Conservation (phyloP, 352 stramenopile species). For the Ophiocytium majus region DNA sequence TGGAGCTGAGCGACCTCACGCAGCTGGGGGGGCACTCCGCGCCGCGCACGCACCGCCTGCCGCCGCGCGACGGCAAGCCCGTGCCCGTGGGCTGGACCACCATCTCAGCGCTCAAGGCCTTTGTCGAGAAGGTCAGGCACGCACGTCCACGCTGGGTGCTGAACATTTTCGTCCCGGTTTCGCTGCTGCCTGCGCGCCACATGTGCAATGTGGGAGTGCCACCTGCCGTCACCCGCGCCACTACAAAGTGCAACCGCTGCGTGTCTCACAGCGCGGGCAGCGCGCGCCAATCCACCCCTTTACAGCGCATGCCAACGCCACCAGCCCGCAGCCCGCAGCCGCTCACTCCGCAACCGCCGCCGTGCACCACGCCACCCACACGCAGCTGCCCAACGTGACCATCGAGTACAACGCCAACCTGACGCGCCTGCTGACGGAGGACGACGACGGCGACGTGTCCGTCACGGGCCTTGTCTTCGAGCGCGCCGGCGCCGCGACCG, state of each 20-base stretch:
- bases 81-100: constrained; percentile 32
- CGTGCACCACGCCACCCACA: too few relatives aligned
- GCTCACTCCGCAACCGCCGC: too few relatives aligned
- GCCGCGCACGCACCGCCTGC: constrained; percentile 72
- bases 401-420: constrained; percentile 12
- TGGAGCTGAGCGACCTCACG: constrained; percentile 70
- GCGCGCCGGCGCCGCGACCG: not conserved
- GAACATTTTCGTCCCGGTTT: not conserved
- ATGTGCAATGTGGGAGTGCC: not conserved
- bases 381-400: constrained; percentile 23
- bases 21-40: constrained; percentile 75
- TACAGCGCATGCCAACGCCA: not conserved
- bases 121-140: not conserved
- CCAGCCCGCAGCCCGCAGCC: too few relatives aligned
- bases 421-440: constrained; percentile 30
- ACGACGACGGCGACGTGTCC: constrained; percentile 61
- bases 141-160: not conserved
- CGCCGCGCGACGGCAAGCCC: not conserved
- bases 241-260: not conserved
- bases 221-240: not conserved
- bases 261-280: not conserved
- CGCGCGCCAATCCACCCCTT: not conserved
- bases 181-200: not conserved
- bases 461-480: constrained; percentile 31
- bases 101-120: constrained; percentile 22